Percentiles rank a stretch among this genome's conserved stretches.
Conservation (phyloP, 2,329 filamentous ascomycete genomes). For the Thyridium curvatum region DNA sequence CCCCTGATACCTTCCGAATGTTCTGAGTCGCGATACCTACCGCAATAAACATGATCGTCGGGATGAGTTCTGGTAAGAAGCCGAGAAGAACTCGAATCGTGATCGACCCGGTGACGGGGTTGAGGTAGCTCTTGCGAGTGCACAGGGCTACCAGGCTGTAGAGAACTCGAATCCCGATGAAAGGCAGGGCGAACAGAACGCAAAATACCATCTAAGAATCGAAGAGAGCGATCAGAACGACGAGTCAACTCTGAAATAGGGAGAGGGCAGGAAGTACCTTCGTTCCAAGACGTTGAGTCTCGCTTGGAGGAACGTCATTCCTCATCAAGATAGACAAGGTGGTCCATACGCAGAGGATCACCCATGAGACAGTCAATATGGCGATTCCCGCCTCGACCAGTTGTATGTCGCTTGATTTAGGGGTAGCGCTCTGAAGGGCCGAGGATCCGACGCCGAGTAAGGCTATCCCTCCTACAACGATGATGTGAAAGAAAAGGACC, state of each 20-base stretch:
- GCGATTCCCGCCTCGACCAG: neutral
- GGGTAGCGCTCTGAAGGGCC: constrained; percentile 2
- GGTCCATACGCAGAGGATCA: too few relatives aligned
- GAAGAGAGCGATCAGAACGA: too few relatives aligned
- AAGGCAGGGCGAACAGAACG: constrained; percentile 11
- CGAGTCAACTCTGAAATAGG: too few relatives aligned
- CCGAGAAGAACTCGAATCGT: constrained; percentile 13
- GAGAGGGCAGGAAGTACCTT: too few relatives aligned
- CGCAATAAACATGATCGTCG: constrained; percentile 9
- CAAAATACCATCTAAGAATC: too few relatives aligned
- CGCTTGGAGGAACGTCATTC: too few relatives aligned
- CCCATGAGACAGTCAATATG: too few relatives aligned
- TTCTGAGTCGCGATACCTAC: constrained; percentile 11
- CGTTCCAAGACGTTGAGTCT: too few relatives aligned
- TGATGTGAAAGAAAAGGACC: constrained; percentile 14
- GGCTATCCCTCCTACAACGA: constrained; percentile 15
- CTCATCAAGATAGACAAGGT: too few relatives aligned
- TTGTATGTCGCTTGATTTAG: neutral
- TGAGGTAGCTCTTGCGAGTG: constrained; percentile 9
- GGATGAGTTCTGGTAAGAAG: constrained; percentile 16
- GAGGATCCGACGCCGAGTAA: constrained; percentile 16
- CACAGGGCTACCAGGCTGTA: constrained; percentile 16
- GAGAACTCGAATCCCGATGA: constrained; percentile 15
- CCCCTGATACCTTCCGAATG: too few relatives aligned
- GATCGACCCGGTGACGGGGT: constrained; percentile 13